Base-by-base conservation (phyloP, 1,284 basidiomycete genomes). In the Phaffia rhodozyma region DNA sequence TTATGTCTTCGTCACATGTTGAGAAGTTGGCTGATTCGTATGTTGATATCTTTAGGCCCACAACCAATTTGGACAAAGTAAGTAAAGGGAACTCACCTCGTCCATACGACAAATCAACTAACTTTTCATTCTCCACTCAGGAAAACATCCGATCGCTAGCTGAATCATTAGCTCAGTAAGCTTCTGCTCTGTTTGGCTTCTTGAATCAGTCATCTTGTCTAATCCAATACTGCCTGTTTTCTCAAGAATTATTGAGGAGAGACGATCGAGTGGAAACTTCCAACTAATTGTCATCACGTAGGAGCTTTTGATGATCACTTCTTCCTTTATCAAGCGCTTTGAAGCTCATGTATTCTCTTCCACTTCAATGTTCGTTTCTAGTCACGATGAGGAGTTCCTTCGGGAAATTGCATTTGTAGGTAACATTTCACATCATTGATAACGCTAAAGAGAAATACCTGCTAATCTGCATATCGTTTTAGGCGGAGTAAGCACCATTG, bases 111-210 rank as follows among this genome's bases (percentile, higher is more conserved):
- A 2, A n/a, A 7, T 47, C 18, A 34, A 16, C n/a, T 7, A 25
- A 43, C 51, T 1, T 43, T 18, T 18, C 13, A 29, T 5, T 20
- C 2, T 23, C 0, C 20, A 9, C 16, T 21, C 85, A 86, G 29
- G 93, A 97, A 75, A 98, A 97, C 72, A 94, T 98, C 68, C 88
- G 93, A 71, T 92, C 93, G 5, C 79, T 98, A 20, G 94, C 96
- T 7, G 82, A 83, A 51, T 89, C 91, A 69, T 81, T 99, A 25
- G 86, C 93, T 9, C 93, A 97, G 91, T 92, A 70, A 74, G 89
- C 80, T 11, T 11, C 29, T 23, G 6, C 11, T 1, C 21, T 5
- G 0, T 30, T 47, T 67, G 52, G 23, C 38, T 64, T 34, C 30
- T 11, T 52, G 20, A 4, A 55, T 63, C 30, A 43, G 25, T 21